These are phyloP conservation scores for Ambrosia artemisiifolia DNA, from an alignment of 129 eudicot genomes.

Conservation along the genomic window DNA sequence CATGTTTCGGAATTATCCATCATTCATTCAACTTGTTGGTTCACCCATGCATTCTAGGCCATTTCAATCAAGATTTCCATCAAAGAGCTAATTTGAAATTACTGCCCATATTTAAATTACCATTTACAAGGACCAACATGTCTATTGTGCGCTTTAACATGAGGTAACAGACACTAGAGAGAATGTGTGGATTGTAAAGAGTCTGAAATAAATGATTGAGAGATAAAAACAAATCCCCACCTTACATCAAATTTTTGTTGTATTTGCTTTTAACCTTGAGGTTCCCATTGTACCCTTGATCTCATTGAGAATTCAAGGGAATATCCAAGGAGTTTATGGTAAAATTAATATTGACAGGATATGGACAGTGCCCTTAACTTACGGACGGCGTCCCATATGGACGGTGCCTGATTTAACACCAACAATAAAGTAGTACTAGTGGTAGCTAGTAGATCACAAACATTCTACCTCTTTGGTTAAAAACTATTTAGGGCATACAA, in stretches of 20 bases:
- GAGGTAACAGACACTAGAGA: background rate
- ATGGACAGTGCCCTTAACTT: slow-evolving; percentile 64
- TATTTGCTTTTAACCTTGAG: slow-evolving; percentile 32
- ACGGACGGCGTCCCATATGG: slow-evolving; percentile 58
- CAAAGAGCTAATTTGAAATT: background rate
- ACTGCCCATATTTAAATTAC: background rate
- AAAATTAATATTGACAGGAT: slow-evolving; percentile 33
- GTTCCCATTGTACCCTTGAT: slow-evolving; percentile 44
- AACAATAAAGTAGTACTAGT: background rate
- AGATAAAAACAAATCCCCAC: slow-evolving; percentile 28
- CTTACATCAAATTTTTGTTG: slow-evolving; percentile 55
- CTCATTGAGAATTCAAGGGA: slow-evolving; percentile 18
- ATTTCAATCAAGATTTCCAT: too few relatives aligned
- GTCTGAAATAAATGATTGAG: slow-evolving; percentile 44
- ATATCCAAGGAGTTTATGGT: slow-evolving; percentile 37
- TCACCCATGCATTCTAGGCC: too few relatives aligned
- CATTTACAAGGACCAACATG: slow-evolving; percentile 9
- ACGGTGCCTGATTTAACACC: slow-evolving; percentile 59
- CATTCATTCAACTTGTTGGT: too few relatives aligned
- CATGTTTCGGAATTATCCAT: too few relatives aligned
- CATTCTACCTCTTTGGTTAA: background rate
- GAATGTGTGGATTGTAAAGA: slow-evolving; percentile 33
- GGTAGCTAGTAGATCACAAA: background rate
- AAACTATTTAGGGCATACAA: background rate
- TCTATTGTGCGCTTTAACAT: slow-evolving; percentile 14